phyloP scores from a whole-genome alignment of 2,329 filamentous ascomycete genomes.

The Chaetothyriales sp. region DNA sequence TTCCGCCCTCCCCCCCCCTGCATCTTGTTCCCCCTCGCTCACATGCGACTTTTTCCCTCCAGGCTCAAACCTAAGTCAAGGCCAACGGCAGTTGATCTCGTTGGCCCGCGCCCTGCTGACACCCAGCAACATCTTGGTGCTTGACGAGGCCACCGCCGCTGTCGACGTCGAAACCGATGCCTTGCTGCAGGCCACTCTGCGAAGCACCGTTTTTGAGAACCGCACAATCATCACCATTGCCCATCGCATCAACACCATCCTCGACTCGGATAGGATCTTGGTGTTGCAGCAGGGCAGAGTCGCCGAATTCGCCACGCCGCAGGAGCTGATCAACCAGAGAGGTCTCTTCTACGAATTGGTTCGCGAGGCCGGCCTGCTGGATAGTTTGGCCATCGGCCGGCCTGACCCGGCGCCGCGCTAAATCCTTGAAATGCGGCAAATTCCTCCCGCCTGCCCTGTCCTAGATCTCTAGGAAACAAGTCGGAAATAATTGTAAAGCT shows the following conservation, averaged over 20 bases:
- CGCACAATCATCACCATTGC: slow-evolving; percentile 97
- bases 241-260: slow-evolving; percentile 94
- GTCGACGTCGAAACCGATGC: slow-evolving; percentile 57
- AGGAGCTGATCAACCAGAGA: slow-evolving; percentile 58
- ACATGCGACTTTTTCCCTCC: slow-evolving; percentile 2
- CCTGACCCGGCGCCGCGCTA: slow-evolving; percentile 5
- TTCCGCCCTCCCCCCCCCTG: background rate
- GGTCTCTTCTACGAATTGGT: slow-evolving; percentile 83
- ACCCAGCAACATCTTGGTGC: slow-evolving; percentile 88
- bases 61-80: slow-evolving; percentile 91
- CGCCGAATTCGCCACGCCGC: slow-evolving; percentile 81
- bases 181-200: slow-evolving; percentile 49
- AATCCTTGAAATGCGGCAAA: background rate
- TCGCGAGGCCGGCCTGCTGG: slow-evolving; percentile 69
- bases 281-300: slow-evolving; percentile 85
- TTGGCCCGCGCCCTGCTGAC: slow-evolving; percentile 86
- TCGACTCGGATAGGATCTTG: slow-evolving; percentile 76
- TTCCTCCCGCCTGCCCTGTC: background rate
- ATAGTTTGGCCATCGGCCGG: slow-evolving; percentile 26
- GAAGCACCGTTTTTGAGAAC: slow-evolving; percentile 62
- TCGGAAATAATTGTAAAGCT: too few relatives aligned
- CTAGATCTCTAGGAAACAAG: too few relatives aligned
- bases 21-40: background rate
- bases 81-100: slow-evolving; percentile 86
- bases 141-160: slow-evolving; percentile 89